phyloP scores from a whole-genome alignment of 495 filamentous ascomycete genomes.

The Hypoxylon subgilvum region DNA sequence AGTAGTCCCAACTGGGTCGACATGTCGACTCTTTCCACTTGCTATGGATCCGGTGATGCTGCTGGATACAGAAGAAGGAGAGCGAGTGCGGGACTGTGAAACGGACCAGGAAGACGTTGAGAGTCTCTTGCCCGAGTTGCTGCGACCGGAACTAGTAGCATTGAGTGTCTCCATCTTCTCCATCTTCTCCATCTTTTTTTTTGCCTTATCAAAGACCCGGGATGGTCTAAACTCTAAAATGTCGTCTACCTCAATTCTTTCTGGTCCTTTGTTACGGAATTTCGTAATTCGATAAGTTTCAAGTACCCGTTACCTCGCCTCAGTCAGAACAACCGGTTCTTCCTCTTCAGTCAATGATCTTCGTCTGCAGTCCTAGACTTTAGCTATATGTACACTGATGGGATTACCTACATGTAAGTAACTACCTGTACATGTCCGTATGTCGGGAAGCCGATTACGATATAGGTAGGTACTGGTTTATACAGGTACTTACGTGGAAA shows the following conservation, averaged over 20 bases:
- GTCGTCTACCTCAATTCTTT: conserved; percentile 19
- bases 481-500: neutral
- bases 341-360: too few species aligned
- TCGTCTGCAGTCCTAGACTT: too few species aligned
- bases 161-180: conserved; percentile 9
- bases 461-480: too few species aligned
- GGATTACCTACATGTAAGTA: too few species aligned
- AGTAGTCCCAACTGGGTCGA: conserved; percentile 56
- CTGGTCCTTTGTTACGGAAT: conserved; percentile 5
- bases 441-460: too few species aligned
- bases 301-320: conserved; percentile 7
- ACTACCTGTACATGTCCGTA: too few species aligned
- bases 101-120: conserved; percentile 38
- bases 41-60: conserved; percentile 43
- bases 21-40: conserved; percentile 59
- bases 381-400: too few species aligned
- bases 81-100: conserved; percentile 39
- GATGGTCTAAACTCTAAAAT: conserved; percentile 13
- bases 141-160: conserved; percentile 20
- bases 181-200: conserved; percentile 6
- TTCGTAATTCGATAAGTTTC: conserved; percentile 25
- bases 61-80: conserved; percentile 44
- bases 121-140: conserved; percentile 29
- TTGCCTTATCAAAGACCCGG: too few species aligned
- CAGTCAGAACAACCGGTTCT: neutral